A percentile compares a stretch with the other conserved stretches of the same genome.
These are phyloP conservation scores for Amyloporia xantha DNA, from an alignment of 768 basidiomycete species.

Conservation along the genomic window DNA sequence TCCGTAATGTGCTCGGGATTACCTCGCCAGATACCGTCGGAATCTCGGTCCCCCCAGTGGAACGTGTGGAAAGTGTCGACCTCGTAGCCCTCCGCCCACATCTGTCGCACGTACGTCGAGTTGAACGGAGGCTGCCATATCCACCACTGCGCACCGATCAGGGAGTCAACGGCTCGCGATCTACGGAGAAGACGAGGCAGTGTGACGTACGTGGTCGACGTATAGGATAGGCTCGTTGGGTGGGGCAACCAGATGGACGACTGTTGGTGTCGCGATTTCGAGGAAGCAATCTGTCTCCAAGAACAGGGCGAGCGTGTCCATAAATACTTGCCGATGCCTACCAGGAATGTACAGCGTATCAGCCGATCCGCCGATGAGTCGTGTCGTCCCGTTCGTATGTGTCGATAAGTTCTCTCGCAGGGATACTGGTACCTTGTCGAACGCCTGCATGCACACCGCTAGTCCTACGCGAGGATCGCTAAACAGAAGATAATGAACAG, in stretches of 20 bases:
- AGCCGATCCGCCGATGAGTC: conserved; percentile 41
- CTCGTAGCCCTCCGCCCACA: conserved; percentile 40
- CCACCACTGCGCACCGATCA: conserved; percentile 32
- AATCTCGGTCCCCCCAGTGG: conserved; percentile 38
- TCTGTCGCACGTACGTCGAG: conserved; percentile 37
- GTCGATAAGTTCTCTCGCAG: conserved; percentile 34
- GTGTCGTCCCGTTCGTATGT: conserved; percentile 27
- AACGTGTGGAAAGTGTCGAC: conserved; percentile 48
- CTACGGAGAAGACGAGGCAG: background rate
- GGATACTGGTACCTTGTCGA: conserved; percentile 25
- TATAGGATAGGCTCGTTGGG: conserved; percentile 35
- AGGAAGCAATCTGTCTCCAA: conserved; percentile 43
- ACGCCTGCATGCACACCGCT: conserved; percentile 37
- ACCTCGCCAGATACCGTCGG: conserved; percentile 30
- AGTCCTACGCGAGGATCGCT: conserved; percentile 42
- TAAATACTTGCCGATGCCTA: conserved; percentile 31
- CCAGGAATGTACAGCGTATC: conserved; percentile 46
- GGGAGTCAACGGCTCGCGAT: background rate
- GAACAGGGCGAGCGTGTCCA: conserved; percentile 37
- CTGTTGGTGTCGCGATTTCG: conserved; percentile 42
- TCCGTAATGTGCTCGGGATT: conserved; percentile 30
- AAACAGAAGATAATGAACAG: background rate
- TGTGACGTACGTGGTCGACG: conserved; percentile 38
- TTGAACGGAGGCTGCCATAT: conserved; percentile 42
- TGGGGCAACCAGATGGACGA: conserved; percentile 36